Percentiles rank a stretch among this genome's conserved stretches.
phyloP scores from a whole-genome alignment of 345 rosid species.

The Gossypium herbaceum region DNA sequence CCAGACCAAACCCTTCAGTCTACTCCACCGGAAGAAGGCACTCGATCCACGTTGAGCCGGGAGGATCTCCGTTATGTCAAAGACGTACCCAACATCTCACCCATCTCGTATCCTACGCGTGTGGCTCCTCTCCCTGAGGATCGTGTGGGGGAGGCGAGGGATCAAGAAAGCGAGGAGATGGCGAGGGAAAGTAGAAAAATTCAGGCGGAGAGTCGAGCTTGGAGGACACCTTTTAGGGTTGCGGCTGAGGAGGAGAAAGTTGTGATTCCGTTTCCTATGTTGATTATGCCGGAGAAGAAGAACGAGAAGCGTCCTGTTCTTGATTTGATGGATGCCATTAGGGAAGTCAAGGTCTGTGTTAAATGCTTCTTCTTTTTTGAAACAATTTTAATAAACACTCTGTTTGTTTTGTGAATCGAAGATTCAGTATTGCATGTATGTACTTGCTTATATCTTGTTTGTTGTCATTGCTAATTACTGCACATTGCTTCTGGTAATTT shows the following conservation, averaged over 20 bases:
- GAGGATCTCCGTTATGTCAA: conserved; percentile 76
- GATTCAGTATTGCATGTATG: neutral
- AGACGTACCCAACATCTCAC: conserved; percentile 47
- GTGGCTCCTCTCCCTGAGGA: conserved; percentile 90
- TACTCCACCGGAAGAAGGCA: conserved; percentile 11
- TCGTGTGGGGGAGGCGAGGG: conserved; percentile 19
- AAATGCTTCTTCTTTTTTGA: neutral
- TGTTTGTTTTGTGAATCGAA: neutral
- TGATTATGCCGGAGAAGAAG: conserved; percentile 58
- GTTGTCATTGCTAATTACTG: conserved; percentile 17
- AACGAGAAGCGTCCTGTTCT: conserved; percentile 48
- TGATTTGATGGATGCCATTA: conserved; percentile 84
- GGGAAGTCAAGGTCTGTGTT: conserved; percentile 67
- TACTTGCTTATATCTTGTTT: neutral
- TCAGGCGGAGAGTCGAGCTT: conserved; percentile 30
- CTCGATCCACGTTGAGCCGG: conserved; percentile 43
- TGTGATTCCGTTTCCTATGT: conserved; percentile 55
- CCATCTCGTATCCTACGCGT: conserved; percentile 66
- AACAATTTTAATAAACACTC: neutral
- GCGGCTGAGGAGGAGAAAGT: conserved; percentile 42
- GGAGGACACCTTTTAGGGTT: conserved; percentile 32
- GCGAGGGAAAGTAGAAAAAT: conserved; percentile 38
- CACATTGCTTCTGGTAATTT: conserved; percentile 16
- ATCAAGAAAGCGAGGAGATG: conserved; percentile 29
- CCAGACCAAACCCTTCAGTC: conserved; percentile 14